Conservation (phyloP, 139 green algal genomes). For the Nannochloris sp. region DNA sequence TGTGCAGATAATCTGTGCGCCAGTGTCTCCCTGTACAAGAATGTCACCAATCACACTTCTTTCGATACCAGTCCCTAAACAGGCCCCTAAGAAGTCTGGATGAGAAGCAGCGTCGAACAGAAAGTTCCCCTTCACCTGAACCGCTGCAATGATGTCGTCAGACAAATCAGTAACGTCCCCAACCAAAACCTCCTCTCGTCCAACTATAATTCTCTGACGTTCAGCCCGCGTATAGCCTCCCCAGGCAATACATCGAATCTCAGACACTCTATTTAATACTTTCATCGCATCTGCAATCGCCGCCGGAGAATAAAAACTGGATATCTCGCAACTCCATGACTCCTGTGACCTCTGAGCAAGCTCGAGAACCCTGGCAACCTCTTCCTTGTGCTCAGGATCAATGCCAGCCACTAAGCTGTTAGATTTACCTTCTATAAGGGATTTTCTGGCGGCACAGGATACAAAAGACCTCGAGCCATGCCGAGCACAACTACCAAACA, state of each 20-base stretch:
- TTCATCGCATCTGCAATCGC: conserved; percentile 41
- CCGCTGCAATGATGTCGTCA: conserved; percentile 41
- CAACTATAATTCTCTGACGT: conserved; percentile 39
- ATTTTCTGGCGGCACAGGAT: background rate
- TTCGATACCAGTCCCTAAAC: conserved; percentile 59
- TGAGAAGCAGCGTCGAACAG: conserved; percentile 67
- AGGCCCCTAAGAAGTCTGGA: conserved; percentile 68
- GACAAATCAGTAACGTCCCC: background rate
- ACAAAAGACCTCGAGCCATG: conserved; percentile 9
- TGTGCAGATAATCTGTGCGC: conserved; percentile 60
- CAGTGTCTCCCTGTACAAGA: conserved; percentile 60
- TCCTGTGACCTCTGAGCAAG: conserved; percentile 31
- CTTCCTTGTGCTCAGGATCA: background rate
- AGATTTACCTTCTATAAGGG: background rate
- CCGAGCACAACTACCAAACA: conserved; percentile 40
- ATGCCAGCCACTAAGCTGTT: background rate
- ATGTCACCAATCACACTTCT: conserved; percentile 57
- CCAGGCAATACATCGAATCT: conserved; percentile 41
- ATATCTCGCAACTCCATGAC: conserved; percentile 15
- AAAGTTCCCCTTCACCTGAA: conserved; percentile 59
- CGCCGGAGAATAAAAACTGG: conserved; percentile 49
- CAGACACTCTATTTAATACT: conserved; percentile 25
- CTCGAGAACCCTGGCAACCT: conserved; percentile 40
- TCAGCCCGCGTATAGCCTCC: conserved; percentile 62
- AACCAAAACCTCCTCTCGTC: conserved; percentile 43